A percentile compares a stretch with the other conserved stretches of the same genome.
Conservation (phyloP, 163 green algal genomes). For the Chlorella variabilis region DNA sequence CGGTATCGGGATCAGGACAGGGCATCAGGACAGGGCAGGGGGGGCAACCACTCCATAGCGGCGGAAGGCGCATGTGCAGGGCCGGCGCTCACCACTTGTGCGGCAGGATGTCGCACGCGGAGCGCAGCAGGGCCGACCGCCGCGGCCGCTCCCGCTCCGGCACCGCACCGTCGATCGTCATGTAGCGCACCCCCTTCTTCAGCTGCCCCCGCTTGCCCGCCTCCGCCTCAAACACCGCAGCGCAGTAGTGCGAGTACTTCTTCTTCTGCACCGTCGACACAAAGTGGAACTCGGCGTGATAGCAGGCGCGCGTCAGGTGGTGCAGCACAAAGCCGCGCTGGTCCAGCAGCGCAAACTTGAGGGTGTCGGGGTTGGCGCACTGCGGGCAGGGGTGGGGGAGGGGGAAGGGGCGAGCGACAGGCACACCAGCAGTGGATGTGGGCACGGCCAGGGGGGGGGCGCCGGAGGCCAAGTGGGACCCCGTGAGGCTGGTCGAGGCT, state of each 20-base stretch:
- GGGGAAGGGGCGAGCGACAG: too few relatives aligned
- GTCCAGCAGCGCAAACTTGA: constrained; percentile 36
- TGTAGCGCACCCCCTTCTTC: constrained; percentile 18
- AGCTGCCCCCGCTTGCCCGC: neutral
- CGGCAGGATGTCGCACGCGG: neutral
- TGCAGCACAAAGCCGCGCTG: constrained; percentile 37
- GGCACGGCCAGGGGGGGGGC: too few relatives aligned
- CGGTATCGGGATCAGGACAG: too few relatives aligned
- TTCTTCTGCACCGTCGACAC: constrained; percentile 28
- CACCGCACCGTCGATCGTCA: constrained; percentile 1
- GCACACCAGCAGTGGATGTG: too few relatives aligned
- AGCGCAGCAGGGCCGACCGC: neutral
- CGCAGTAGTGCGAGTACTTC: constrained; percentile 14
- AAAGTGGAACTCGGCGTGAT: constrained; percentile 46
- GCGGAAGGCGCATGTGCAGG: too few relatives aligned
- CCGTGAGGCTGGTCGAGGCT: too few relatives aligned
- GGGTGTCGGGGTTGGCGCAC: constrained; percentile 41
- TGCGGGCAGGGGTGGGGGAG: too few relatives aligned
- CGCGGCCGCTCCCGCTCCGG: neutral
- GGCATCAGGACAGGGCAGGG: too few relatives aligned
- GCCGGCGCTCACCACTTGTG: too few relatives aligned
- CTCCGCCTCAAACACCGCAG: constrained; percentile 8
- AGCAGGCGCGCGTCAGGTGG: constrained; percentile 31
- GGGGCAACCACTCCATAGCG: too few relatives aligned
- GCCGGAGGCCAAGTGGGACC: too few relatives aligned